Evolutionary conservation across 345 rosid species (phyloP), one percentile per base, ranked within the genome.

Genomic region (Cochlearia excelsa): DNA sequence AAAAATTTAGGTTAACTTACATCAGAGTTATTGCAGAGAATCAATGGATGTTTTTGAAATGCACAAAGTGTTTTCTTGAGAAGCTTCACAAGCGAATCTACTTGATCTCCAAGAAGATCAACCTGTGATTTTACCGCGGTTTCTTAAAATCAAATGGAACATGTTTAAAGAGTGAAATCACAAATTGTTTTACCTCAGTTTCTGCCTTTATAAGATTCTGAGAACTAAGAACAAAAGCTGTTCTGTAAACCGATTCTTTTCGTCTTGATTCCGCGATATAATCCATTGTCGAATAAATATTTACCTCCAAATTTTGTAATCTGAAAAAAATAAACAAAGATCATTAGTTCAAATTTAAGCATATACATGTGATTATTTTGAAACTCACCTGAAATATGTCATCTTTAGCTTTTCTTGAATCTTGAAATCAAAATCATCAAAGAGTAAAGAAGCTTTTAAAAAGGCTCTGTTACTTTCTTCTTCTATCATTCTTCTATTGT

Each of bases 41-140:
- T 63, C 4, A 69, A 72, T 47, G 88, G 70, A 63, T 74, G 53
- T 26, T 67, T 77, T 63, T 46, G 51, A 10, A 91, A 70, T 46
- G 67, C 69, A 49, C 46, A 46, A 68, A 81, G 78, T 61, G 77
- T 73, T 77, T 70, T 80, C 71, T 82, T 69, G 9, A 91, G 87
- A 29, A 81, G 51, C 56, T 52, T 57, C 56, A 67, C 53, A 10
- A 80, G 87, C 3, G 16, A 60, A 27, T 88, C 95, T 9, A 88
- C 98, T 78, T 82, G 95, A 74, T 91, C 85, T 0, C 85, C 96
- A 30, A 91, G 80, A 47, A 88, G 78, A 75, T 91, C 95, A 61
- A 91, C 98, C 96, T 88, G 47, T 3, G 29, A 2, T 3, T 26
- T 23, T 56, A 3, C 7, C 39, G 0, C 55, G 34, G 30, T 46